These are phyloP conservation scores for Xylariomycetidae sp. DNA, from an alignment of 2,329 filamentous ascomycete species.

Conservation along the genomic window DNA sequence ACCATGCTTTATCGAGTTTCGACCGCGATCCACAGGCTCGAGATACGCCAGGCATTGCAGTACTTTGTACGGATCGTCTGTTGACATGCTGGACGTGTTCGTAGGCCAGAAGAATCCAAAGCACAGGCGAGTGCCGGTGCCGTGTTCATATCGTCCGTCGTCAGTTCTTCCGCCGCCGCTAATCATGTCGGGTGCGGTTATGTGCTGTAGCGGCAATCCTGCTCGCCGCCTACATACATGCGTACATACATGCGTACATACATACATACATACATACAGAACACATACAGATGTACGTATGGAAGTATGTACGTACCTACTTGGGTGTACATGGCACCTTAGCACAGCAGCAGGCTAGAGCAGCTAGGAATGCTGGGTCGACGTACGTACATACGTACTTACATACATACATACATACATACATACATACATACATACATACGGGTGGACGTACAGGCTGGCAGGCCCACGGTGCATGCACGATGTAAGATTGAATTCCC, in stretches of 20 bases:
- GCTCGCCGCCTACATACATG: constrained; percentile 20
- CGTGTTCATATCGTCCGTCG: constrained; percentile 3
- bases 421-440: too few species aligned
- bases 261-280: constrained; percentile 13
- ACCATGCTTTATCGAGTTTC: constrained; percentile 24
- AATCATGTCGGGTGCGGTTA: constrained; percentile 29
- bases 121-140: background rate
- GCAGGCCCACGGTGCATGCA: constrained; percentile 23
- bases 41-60: too few species aligned
- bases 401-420: too few species aligned
- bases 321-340: constrained; percentile 15
- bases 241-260: too few species aligned
- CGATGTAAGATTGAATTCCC: constrained; percentile 27
- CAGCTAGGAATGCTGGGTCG: constrained; percentile 14
- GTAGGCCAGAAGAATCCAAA: too few species aligned
- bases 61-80: too few species aligned
- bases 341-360: constrained; percentile 17
- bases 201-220: constrained; percentile 24
- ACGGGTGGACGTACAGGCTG: constrained; percentile 17
- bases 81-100: too few species aligned
- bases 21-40: constrained; percentile 14
- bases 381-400: too few species aligned
- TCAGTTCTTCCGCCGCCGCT: constrained; percentile 20
- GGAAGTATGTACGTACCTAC: too few species aligned
- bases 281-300: constrained; percentile 14